Percentiles rank a stretch among this genome's conserved stretches.
phyloP scores from a whole-genome alignment of 2,329 filamentous ascomycete genomes.

The Setomelanomma holmii region DNA sequence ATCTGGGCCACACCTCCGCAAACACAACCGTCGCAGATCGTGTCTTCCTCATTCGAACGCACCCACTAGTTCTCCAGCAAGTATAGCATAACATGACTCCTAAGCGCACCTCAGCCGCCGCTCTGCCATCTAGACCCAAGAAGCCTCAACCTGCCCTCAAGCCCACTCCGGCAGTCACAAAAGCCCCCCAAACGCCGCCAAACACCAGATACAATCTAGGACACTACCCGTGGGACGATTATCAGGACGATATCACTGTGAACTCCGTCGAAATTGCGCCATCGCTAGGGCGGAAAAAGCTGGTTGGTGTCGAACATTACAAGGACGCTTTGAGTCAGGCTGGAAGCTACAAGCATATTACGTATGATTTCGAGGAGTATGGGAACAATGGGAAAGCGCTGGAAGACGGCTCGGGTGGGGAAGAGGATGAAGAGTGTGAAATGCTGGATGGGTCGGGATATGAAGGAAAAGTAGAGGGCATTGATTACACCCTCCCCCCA shows the following conservation, averaged over 20 bases:
- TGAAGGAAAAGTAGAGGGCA: too few relatives aligned
- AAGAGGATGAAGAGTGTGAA: background rate
- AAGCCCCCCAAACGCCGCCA: background rate
- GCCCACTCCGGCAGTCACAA: background rate
- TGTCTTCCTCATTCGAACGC: background rate
- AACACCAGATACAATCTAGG: background rate
- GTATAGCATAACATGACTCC: background rate
- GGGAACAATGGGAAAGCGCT: background rate
- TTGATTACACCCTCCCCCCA: too few relatives aligned
- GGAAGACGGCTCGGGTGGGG: too few relatives aligned
- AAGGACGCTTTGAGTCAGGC: constrained; percentile 3
- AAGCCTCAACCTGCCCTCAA: background rate
- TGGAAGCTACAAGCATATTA: constrained; percentile 2
- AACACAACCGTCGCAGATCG: too few relatives aligned
- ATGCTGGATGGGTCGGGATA: too few relatives aligned
- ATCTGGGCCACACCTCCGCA: too few relatives aligned
- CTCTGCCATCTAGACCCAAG: background rate
- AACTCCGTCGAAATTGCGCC: constrained; percentile 16
- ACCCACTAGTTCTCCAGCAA: background rate
- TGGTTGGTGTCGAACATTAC: constrained; percentile 13
- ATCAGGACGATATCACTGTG: constrained; percentile 24
- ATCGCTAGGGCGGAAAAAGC: background rate
- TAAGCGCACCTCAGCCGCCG: background rate
- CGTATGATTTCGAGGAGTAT: background rate
- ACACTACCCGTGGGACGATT: constrained; percentile 14